These are phyloP conservation scores for Colletotrichum incanum DNA, from an alignment of 2,329 filamentous ascomycete genomes.

Conservation along the genomic window DNA sequence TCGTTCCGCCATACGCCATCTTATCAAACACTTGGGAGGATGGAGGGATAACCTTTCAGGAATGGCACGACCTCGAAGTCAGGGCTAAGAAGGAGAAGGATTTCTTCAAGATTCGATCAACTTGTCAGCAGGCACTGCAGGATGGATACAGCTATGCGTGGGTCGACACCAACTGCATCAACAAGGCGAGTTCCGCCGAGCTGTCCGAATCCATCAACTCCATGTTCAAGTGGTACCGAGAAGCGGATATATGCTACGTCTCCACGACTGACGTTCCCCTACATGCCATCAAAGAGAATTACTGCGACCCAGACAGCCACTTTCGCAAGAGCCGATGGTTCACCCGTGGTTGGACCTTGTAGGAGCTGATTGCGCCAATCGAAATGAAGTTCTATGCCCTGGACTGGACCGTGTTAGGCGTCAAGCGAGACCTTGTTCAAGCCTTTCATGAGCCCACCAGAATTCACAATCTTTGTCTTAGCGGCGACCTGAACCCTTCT, in stretches of 20 bases:
- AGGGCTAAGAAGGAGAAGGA: neutral
- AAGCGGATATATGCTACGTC: constrained; percentile 44
- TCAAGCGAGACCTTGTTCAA: neutral
- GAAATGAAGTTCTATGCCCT: constrained; percentile 26
- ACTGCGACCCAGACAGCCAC: neutral
- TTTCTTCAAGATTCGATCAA: neutral
- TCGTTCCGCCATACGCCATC: constrained; percentile 33
- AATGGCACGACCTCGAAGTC: neutral
- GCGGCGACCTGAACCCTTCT: neutral
- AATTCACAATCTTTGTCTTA: neutral
- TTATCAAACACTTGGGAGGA: constrained; percentile 40
- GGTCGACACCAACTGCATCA: constrained; percentile 26
- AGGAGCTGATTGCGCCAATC: constrained; percentile 41
- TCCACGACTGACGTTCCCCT: constrained; percentile 43
- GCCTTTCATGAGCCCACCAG: neutral
- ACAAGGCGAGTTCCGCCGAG: constrained; percentile 31
- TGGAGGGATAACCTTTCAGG: constrained; percentile 30
- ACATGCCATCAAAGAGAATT: neutral
- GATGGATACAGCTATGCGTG: neutral
- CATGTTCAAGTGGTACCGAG: constrained; percentile 43
- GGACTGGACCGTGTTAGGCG: constrained; percentile 30
- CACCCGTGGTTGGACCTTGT: constrained; percentile 41
- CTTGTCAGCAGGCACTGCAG: neutral
- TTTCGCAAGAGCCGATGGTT: constrained; percentile 40
- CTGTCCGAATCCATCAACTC: constrained; percentile 40